Evolutionary conservation across 2,329 filamentous ascomycete species (phyloP).

Genomic region (Diaporthe ampelina): DNA sequence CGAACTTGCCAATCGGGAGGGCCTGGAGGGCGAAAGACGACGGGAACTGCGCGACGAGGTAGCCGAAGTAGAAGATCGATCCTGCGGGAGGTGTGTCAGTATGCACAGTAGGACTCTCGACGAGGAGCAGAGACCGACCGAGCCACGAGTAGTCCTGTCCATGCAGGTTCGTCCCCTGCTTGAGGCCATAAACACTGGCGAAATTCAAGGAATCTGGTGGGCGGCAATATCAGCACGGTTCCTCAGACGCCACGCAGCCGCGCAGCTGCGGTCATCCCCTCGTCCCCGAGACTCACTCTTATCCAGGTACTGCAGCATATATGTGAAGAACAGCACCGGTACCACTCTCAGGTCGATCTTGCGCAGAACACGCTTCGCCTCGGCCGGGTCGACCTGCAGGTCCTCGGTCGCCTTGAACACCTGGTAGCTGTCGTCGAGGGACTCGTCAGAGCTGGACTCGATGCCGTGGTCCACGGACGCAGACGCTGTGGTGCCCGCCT

Average conservation of each 20-base stretch:
- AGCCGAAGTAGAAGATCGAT: slow-evolving; percentile 67
- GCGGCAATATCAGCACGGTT: background rate
- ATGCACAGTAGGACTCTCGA: slow-evolving; percentile 29
- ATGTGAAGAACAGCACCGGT: slow-evolving; percentile 50
- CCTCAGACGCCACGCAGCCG: background rate
- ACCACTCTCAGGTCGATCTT: slow-evolving; percentile 51
- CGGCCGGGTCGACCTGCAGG: slow-evolving; percentile 46
- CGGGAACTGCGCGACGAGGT: slow-evolving; percentile 60
- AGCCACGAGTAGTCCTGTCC: slow-evolving; percentile 68
- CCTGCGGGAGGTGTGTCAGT: slow-evolving; percentile 49
- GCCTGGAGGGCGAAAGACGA: slow-evolving; percentile 61
- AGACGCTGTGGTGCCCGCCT: background rate
- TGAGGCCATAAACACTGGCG: slow-evolving; percentile 62
- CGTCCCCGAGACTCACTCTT: slow-evolving; percentile 46
- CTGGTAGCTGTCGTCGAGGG: slow-evolving; percentile 52
- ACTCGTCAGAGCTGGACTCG: slow-evolving; percentile 41
- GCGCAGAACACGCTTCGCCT: slow-evolving; percentile 49
- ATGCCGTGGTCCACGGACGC: slow-evolving; percentile 37
- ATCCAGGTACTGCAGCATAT: slow-evolving; percentile 53
- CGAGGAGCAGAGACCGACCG: slow-evolving; percentile 42
- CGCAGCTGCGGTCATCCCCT: background rate
- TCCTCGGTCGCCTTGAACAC: slow-evolving; percentile 47
- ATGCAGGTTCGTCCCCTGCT: slow-evolving; percentile 60
- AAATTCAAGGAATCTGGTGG: slow-evolving; percentile 60
- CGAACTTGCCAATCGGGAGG: slow-evolving; percentile 63